Evolutionary conservation across 352 stramenopile species (phyloP).

Genomic region (Phytophthora kernoviae): DNA sequence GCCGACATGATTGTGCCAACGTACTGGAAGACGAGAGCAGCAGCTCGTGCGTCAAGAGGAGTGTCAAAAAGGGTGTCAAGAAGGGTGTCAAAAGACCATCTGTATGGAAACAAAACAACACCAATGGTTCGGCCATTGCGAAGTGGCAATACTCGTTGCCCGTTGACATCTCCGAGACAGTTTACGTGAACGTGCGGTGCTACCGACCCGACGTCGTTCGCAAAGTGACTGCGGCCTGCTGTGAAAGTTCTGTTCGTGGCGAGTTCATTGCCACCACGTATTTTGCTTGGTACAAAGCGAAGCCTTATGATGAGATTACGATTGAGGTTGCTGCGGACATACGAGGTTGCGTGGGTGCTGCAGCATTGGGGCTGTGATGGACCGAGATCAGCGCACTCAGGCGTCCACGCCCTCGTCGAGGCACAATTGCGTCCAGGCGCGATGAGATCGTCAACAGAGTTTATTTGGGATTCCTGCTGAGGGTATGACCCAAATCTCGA

Average conservation of each 20-base stretch:
- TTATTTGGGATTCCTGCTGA: neutral
- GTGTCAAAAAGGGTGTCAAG: constrained; percentile 10
- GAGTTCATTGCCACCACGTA: constrained; percentile 15
- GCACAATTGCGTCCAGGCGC: neutral
- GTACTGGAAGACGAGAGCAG: constrained; percentile 16
- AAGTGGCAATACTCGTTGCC: constrained; percentile 25
- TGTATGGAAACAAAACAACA: neutral
- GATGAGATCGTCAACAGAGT: neutral
- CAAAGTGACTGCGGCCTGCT: neutral
- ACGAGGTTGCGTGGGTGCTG: constrained; percentile 13
- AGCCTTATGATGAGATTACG: constrained; percentile 10
- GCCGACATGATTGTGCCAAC: constrained; percentile 19
- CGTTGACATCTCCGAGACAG: constrained; percentile 9
- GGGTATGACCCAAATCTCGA: neutral
- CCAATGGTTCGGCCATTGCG: neutral
- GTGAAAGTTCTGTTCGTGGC: constrained; percentile 5
- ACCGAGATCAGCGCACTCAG: too few relatives aligned
- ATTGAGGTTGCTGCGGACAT: constrained; percentile 15
- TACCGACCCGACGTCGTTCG: constrained; percentile 5
- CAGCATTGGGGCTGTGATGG: too few relatives aligned
- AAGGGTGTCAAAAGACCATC: constrained; percentile 4
- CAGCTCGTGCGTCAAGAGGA: neutral
- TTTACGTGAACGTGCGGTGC: constrained; percentile 14
- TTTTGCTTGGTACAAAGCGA: neutral
- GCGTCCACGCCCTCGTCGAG: too few relatives aligned